Evolutionary conservation across 2,329 filamentous ascomycete species (phyloP).

Genomic region (Grosmannia penicillata): DNA sequence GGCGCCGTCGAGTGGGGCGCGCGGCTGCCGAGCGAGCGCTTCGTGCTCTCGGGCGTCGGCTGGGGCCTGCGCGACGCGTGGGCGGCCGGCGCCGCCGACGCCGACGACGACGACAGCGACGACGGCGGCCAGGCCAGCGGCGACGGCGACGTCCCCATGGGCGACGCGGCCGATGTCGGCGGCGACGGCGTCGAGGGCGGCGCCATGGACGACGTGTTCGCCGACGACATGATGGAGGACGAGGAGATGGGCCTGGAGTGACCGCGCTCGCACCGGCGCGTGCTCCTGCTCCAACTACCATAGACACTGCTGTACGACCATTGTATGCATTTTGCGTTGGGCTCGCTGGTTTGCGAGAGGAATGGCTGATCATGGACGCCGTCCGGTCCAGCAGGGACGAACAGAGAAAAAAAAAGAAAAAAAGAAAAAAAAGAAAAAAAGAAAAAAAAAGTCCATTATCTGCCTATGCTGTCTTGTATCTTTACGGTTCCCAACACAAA

Average conservation of each 20-base stretch:
- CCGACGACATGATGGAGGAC: conserved; percentile 19
- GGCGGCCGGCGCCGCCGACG: conserved; percentile 26
- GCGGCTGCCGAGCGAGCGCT: conserved; percentile 50
- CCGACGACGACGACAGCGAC: conserved; percentile 29
- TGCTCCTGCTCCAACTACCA: too few species aligned
- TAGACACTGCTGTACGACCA: neutral
- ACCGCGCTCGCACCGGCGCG: neutral
- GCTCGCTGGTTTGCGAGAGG: too few species aligned
- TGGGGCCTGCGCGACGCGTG: conserved; percentile 50
- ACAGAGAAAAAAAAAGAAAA: neutral
- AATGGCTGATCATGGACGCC: neutral
- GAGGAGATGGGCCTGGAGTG: conserved; percentile 21
- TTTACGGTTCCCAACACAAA: too few species aligned
- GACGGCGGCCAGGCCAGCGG: conserved; percentile 4
- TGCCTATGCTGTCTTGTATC: too few species aligned
- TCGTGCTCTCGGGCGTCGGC: conserved; percentile 49
- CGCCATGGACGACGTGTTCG: conserved; percentile 32
- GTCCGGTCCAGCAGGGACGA: too few species aligned
- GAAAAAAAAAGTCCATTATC: too few species aligned
- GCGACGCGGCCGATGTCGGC: conserved; percentile 22
- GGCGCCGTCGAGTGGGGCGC: conserved; percentile 53
- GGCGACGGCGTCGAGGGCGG: conserved; percentile 24
- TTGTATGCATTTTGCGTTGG: too few species aligned
- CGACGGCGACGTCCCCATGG: neutral
- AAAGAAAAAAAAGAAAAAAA: neutral